Evolutionary conservation across 2,329 filamentous ascomycete species (phyloP), one percentile per base, ranked within the genome.

Genomic region (Rosellinia necatrix): DNA sequence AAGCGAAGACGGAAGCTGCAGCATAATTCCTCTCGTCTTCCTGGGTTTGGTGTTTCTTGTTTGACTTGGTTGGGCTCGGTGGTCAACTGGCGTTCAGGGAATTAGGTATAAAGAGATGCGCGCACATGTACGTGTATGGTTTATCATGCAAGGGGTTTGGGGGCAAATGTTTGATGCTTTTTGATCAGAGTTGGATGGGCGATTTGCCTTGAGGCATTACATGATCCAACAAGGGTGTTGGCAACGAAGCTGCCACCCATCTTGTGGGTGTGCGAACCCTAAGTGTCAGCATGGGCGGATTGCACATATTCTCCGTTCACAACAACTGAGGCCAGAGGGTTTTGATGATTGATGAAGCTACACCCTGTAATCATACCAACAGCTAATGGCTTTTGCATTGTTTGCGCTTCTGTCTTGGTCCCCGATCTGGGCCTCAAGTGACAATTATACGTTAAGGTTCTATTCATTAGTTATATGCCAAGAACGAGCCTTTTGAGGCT

Each of bases 331-430:
- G 17, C 25, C 41, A 29, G 42, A 55, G 44, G 56, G 57, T 41
- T 63, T 58, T 71, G 67, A 71, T 61, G 68, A 71, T 63, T 64
- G 66, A 64, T 67, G 65, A 69, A 69, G 66, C 53, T 64, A 66
- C 64, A 69, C 62, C 64, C 65, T 72, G 70, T 72, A 72, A 72
- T 71, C 71, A 72, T 72, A 72, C 67, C 68, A 63, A 53, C 43
- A 42, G 41, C 40, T 38, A 57, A 56, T 53, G 46, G 37, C 40
- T 56, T 58, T 48, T 52, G 40, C 50, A 49, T 38, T 52, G 54
- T 55, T 60, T 52, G 30, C 3, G 8, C 35, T 22, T 10, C 10
- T 27, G 4, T 42, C 17, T 15, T 17, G 21, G 13, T 9, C 22
- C n/a, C 6, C 30, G 10, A 4, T 35, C 10, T 35, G n/a, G 6